These are phyloP conservation scores for Colletotrichum noveboracense DNA, from an alignment of 2,329 filamentous ascomycete genomes.

Conservation along the genomic window DNA sequence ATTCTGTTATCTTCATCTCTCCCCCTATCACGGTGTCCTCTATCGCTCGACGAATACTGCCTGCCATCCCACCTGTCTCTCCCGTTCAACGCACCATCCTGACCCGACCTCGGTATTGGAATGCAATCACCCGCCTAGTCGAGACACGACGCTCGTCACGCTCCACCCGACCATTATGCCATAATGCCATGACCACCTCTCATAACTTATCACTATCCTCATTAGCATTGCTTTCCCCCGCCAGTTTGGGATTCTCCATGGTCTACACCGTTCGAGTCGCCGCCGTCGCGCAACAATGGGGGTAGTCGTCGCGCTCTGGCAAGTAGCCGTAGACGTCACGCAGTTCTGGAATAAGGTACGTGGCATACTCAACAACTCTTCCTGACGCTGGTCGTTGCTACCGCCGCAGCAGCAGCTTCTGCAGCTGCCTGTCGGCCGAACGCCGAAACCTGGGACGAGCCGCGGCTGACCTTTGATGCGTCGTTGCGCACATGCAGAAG, in stretches of 20 bases:
- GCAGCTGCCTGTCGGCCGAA: neutral
- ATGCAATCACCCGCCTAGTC: constrained; percentile 8
- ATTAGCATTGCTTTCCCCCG: constrained; percentile 9
- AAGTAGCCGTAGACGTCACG: constrained; percentile 65
- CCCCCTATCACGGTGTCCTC: neutral
- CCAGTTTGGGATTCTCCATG: constrained; percentile 17
- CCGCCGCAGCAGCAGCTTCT: neutral
- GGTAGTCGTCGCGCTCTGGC: constrained; percentile 55
- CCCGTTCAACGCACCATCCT: neutral
- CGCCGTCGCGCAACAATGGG: constrained; percentile 37
- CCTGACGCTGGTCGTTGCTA: neutral
- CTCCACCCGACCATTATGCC: constrained; percentile 8
- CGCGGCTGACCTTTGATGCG: constrained; percentile 2
- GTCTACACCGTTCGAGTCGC: constrained; percentile 2
- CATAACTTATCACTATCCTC: constrained; percentile 8
- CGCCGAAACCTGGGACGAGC: neutral
- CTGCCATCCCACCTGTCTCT: neutral
- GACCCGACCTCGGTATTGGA: constrained; percentile 2
- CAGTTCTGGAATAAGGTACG: constrained; percentile 67
- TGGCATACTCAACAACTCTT: neutral
- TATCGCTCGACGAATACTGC: neutral
- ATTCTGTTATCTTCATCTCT: neutral
- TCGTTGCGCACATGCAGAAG: constrained; percentile 54
- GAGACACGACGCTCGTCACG: constrained; percentile 9
- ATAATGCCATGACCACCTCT: constrained; percentile 19